Evolutionary conservation across 805 yeast genomes (phyloP).

Genomic region (Blastobotrys chiropterorum): DNA sequence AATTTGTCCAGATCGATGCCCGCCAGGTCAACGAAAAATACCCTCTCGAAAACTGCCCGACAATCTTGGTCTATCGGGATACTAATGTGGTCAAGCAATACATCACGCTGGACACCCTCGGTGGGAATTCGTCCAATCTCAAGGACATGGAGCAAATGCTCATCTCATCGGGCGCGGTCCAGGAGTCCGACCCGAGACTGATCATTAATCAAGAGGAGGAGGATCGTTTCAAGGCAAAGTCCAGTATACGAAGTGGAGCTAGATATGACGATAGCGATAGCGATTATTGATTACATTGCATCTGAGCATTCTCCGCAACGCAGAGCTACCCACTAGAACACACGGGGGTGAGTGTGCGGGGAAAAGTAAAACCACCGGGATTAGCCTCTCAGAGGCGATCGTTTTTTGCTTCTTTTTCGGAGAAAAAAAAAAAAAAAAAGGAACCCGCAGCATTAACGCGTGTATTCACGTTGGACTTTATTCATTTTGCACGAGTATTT

Average conservation of each 20-base stretch:
- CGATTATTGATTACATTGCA: not conserved
- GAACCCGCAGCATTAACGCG: too few relatives aligned
- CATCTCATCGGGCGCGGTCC: conserved; percentile 60
- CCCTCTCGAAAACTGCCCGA: conserved; percentile 88
- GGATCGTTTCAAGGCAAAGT: not conserved
- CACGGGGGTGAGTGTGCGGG: too few relatives aligned
- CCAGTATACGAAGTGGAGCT: not conserved
- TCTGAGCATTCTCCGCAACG: too few relatives aligned
- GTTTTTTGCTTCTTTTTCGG: too few relatives aligned
- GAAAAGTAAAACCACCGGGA: too few relatives aligned
- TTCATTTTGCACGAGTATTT: too few relatives aligned
- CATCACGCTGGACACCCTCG: conserved; percentile 72
- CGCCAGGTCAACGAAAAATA: conserved; percentile 86
- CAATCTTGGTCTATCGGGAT: conserved; percentile 73
- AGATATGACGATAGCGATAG: not conserved
- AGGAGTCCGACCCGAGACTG: conserved; percentile 61
- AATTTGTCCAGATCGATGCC: conserved; percentile 89
- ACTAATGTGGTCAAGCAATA: conserved; percentile 74
- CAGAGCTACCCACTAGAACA: too few relatives aligned
- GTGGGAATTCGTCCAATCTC: conserved; percentile 70
- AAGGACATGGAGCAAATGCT: conserved; percentile 69
- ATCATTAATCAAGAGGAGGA: conserved; percentile 42
- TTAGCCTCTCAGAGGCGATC: too few relatives aligned
- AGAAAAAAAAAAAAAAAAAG: too few relatives aligned
- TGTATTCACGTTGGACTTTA: too few relatives aligned